Percentiles rank a stretch among this genome's conserved stretches.
These are phyloP conservation scores for Neurospora hispaniola DNA, from an alignment of 495 filamentous ascomycete species.

Conservation along the genomic window DNA sequence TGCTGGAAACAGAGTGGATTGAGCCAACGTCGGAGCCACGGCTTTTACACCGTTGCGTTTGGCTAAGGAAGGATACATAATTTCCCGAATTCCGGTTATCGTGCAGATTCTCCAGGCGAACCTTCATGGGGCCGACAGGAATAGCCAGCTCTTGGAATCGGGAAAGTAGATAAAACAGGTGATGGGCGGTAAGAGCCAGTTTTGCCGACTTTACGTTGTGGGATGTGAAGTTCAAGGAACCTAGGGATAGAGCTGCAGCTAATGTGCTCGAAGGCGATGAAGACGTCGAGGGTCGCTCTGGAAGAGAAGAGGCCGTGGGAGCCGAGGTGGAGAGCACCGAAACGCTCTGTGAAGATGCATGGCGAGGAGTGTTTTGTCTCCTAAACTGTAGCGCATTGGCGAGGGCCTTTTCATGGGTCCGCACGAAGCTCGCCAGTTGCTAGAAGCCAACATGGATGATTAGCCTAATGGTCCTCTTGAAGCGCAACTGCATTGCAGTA, in stretches of 20 bases:
- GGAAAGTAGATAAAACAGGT: conserved; percentile 91
- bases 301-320: conserved; percentile 38
- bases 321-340: conserved; percentile 37
- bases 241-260: conserved; percentile 75
- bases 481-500: background rate
- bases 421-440: conserved; percentile 92
- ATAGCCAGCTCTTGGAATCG: conserved; percentile 90
- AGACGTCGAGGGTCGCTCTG: conserved; percentile 44
- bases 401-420: conserved; percentile 92
- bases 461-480: background rate
- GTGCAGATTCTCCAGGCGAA: conserved; percentile 89
- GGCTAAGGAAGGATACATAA: conserved; percentile 91
- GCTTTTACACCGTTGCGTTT: conserved; percentile 62
- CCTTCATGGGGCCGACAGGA: conserved; percentile 86
- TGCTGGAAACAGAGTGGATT: conserved; percentile 89
- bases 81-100: conserved; percentile 74
- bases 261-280: conserved; percentile 61
- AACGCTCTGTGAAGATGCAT: conserved; percentile 50
- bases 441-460: conserved; percentile 20
- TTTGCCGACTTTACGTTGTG: conserved; percentile 79
- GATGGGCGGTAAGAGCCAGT: conserved; percentile 89
- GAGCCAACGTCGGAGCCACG: conserved; percentile 77
- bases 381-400: conserved; percentile 87
- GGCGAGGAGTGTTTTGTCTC: conserved; percentile 50
- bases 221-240: conserved; percentile 73